Percentiles rank a stretch among this genome's conserved stretches.
Conservation (phyloP, 202 grass and related monocot genomes). For the Bolboschoenoplectus hybrid region DNA sequence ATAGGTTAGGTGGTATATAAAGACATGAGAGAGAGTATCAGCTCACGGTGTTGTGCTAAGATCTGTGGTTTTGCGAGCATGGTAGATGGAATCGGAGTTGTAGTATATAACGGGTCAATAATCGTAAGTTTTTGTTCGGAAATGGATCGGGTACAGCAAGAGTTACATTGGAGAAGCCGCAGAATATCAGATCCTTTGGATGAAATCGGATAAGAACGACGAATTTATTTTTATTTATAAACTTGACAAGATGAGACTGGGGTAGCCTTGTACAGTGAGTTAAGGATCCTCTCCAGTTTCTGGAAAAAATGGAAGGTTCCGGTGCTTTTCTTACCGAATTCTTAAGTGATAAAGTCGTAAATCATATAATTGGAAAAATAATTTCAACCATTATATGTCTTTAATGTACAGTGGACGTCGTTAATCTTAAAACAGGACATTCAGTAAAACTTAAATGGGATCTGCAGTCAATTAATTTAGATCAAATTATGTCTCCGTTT, state of each 20-base stretch:
- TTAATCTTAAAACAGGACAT: not conserved
- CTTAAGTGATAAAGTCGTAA: not conserved
- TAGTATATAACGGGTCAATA: not conserved
- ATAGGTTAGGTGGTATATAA: not conserved
- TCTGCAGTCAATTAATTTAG: not conserved
- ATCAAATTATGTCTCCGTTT: not conserved
- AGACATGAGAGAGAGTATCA: not conserved
- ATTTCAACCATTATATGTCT: not conserved
- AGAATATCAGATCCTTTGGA: not conserved
- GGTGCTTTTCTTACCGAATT: not conserved
- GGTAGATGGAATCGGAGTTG: not conserved
- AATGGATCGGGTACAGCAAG: no score
- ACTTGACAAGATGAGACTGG: not conserved
- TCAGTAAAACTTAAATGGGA: not conserved
- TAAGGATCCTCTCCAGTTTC: not conserved
- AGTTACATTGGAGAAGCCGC: not conserved
- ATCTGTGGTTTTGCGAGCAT: not conserved
- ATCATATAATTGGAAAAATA: not conserved
- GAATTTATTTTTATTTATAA: not conserved
- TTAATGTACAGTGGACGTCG: no score
- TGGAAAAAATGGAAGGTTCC: not conserved
- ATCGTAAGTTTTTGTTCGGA: not conserved
- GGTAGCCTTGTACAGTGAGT: not conserved
- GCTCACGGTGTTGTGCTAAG: constrained; percentile 11
- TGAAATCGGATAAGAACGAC: constrained; percentile 12